These are phyloP conservation scores for Gliomastix tumulicola DNA, from an alignment of 2,329 filamentous ascomycete genomes.

Conservation along the genomic window DNA sequence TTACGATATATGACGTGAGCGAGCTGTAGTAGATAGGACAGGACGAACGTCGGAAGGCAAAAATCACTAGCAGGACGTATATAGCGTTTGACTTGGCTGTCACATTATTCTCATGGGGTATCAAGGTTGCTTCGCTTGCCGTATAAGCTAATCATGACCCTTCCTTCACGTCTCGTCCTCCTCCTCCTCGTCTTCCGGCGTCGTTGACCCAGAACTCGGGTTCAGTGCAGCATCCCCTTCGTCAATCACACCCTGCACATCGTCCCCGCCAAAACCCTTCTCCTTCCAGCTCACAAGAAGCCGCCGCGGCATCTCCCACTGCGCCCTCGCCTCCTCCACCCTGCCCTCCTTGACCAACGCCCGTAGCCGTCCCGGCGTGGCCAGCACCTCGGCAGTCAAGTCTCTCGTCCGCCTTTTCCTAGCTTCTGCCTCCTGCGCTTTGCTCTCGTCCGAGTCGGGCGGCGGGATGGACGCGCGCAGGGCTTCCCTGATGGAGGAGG, in stretches of 20 bases:
- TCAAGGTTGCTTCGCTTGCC: neutral
- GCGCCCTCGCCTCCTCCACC: conserved; percentile 49
- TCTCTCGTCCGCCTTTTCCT: conserved; percentile 37
- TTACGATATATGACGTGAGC: conserved; percentile 60
- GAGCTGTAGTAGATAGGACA: conserved; percentile 21
- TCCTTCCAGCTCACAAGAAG: conserved; percentile 48
- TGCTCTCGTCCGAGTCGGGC: conserved; percentile 31
- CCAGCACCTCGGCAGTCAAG: conserved; percentile 56
- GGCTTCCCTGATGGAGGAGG: conserved; percentile 44
- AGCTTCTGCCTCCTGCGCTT: conserved; percentile 21
- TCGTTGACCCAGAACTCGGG: too few relatives aligned
- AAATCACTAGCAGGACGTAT: neutral
- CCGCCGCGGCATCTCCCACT: conserved; percentile 47
- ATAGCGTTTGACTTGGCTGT: neutral
- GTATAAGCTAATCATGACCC: neutral
- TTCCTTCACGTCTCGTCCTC: too few relatives aligned
- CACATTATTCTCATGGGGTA: neutral
- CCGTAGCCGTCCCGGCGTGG: conserved; percentile 52
- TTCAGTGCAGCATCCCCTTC: conserved; percentile 46
- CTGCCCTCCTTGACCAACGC: conserved; percentile 52
- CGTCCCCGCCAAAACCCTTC: conserved; percentile 44
- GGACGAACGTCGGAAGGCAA: too few relatives aligned
- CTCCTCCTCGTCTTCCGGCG: too few relatives aligned
- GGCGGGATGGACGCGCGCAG: conserved; percentile 39
- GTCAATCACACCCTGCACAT: conserved; percentile 45